A percentile compares a stretch with the other conserved stretches of the same genome.
Conservation (phyloP, 306 rosid species). For the Oxytropis ochrocephala region DNA sequence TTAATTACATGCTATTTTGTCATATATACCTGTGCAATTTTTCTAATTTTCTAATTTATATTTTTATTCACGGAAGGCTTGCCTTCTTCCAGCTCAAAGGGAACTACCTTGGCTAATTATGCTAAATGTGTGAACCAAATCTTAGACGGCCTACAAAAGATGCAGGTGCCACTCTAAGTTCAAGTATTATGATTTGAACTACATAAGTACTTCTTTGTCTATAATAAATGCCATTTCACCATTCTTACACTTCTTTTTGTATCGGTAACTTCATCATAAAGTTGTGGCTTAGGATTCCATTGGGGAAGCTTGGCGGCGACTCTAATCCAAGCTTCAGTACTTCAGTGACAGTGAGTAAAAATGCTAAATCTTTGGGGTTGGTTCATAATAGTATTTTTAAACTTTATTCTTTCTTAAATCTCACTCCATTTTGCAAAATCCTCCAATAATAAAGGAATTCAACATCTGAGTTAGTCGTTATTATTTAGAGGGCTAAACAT, state of each 20-base stretch:
- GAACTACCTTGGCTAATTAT: slow-evolving; percentile 57
- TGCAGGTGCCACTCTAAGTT: slow-evolving; percentile 42
- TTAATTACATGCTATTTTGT: neutral
- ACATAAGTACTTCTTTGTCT: neutral
- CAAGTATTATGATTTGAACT: neutral
- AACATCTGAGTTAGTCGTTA: too few species aligned
- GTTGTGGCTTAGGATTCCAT: slow-evolving; percentile 76
- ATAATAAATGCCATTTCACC: neutral
- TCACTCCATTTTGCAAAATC: neutral
- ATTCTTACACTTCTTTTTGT: neutral
- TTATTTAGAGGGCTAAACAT: too few species aligned
- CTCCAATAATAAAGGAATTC: too few species aligned
- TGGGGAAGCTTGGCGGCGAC: slow-evolving; percentile 52
- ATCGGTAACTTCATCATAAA: slow-evolving; percentile 25
- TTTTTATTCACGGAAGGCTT: slow-evolving; percentile 30
- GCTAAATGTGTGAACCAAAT: slow-evolving; percentile 75
- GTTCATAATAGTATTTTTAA: neutral
- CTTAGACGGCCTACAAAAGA: slow-evolving; percentile 46
- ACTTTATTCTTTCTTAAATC: neutral
- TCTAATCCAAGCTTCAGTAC: slow-evolving; percentile 23
- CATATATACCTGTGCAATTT: neutral
- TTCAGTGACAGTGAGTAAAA: slow-evolving; percentile 55
- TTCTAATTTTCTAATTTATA: neutral
- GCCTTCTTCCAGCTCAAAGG: slow-evolving; percentile 71
- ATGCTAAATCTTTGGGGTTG: neutral